Evolutionary conservation across 2,329 filamentous ascomycete genomes (phyloP).

Genomic region (Paracamarosporium sp.): DNA sequence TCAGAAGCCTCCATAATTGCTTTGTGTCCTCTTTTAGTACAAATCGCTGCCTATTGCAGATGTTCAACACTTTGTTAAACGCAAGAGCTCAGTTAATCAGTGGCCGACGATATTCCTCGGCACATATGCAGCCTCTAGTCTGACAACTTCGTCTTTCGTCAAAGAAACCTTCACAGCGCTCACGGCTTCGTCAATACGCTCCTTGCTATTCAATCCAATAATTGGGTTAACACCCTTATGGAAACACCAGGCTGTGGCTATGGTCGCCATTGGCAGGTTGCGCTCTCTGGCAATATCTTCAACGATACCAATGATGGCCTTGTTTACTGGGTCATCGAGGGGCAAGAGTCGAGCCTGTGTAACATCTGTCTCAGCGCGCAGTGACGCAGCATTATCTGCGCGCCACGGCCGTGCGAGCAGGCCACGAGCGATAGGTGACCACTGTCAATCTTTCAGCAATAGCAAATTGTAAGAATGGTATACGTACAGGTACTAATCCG

Average conservation of each 20-base stretch:
- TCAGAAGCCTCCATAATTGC: too few species aligned
- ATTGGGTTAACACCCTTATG: neutral
- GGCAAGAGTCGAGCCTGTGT: neutral
- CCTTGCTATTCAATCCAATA: constrained; percentile 1
- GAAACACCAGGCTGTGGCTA: neutral
- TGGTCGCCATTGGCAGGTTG: neutral
- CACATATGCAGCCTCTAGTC: neutral
- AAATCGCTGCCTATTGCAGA: too few species aligned
- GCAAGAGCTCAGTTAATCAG: too few species aligned
- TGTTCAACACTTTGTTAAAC: too few species aligned
- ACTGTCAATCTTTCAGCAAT: constrained; percentile 13
- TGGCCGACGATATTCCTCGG: too few species aligned
- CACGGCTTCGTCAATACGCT: neutral
- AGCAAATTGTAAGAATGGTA: neutral
- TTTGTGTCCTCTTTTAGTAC: too few species aligned
- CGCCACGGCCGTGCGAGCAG: constrained; percentile 55
- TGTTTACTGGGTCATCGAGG: neutral
- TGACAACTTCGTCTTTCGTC: neutral
- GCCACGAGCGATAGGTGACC: constrained; percentile 50
- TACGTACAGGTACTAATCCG: constrained; percentile 38
- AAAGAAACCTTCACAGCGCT: neutral
- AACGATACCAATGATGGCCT: neutral
- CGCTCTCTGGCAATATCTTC: neutral
- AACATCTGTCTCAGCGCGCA: constrained; percentile 39
- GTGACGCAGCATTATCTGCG: constrained; percentile 39